These are phyloP conservation scores for Nicotiana attenuata DNA, from an alignment of 257 asterid genomes.

Conservation along the genomic window DNA sequence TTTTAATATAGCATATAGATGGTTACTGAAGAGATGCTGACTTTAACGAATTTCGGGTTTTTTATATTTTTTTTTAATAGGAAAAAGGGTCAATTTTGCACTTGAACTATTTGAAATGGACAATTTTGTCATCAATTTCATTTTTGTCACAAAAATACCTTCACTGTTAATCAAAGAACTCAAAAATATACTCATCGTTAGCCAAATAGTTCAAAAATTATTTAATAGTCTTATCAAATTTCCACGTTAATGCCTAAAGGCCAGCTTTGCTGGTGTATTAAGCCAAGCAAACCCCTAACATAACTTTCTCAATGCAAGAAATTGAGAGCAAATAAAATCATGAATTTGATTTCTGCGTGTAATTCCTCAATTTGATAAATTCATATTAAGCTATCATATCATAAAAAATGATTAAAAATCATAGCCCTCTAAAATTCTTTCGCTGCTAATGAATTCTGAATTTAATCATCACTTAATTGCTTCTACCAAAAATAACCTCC, in stretches of 20 bases:
- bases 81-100: no score
- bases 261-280: slow-evolving; percentile 27
- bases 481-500: background rate
- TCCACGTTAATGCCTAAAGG: background rate
- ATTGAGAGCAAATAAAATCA: background rate
- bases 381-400: background rate
- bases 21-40: no score
- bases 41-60: no score
- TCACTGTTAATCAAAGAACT: no score
- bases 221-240: background rate
- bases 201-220: no score
- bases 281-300: slow-evolving; percentile 27
- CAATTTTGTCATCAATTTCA: no score
- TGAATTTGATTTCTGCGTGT: background rate
- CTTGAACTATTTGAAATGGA: no score
- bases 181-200: no score
- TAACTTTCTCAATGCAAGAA: background rate
- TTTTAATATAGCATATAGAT: no score
- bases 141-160: no score
- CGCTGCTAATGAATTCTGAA: no score
- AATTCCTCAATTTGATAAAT: background rate
- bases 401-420: background rate
- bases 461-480: background rate
- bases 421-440: background rate
- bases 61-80: no score